Conservation (phyloP, 139 green algal species). For the Desmodesmus armatus region DNA sequence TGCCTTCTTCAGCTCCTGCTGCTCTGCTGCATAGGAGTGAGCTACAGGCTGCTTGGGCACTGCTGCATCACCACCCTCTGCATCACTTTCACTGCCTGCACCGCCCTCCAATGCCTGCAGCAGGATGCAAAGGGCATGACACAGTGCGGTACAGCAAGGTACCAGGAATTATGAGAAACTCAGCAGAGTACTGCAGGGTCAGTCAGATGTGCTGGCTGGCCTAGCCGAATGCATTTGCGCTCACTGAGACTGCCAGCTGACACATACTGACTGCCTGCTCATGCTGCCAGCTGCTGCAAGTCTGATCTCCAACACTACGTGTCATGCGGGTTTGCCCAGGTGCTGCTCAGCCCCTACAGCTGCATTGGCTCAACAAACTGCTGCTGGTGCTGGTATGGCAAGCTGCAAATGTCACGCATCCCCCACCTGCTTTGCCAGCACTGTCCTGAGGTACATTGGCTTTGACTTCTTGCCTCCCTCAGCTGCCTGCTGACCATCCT, state of each 20-base stretch:
- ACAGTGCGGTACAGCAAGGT: too few relatives aligned
- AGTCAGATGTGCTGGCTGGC: too few relatives aligned
- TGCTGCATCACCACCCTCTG: conserved; percentile 43
- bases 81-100: conserved; percentile 31
- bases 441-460: conserved; percentile 85
- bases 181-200: too few relatives aligned
- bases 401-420: background rate
- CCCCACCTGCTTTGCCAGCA: conserved; percentile 77
- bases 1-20: conserved; percentile 73
- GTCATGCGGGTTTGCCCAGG: too few relatives aligned
- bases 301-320: too few relatives aligned
- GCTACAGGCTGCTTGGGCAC: background rate
- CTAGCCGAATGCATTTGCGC: too few relatives aligned
- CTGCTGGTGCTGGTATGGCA: background rate
- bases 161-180: too few relatives aligned
- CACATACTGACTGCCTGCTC: too few relatives aligned
- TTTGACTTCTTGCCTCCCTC: conserved; percentile 45
- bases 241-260: too few relatives aligned
- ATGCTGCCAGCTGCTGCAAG: background rate
- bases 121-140: too few relatives aligned
- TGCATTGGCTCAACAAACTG: background rate
- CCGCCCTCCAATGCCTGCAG: conserved; percentile 70
- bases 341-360: background rate
- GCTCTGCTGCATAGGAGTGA: conserved; percentile 79
- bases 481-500: background rate